Conservation (phyloP, 208 protist species). For the Perkinsela sp. region DNA sequence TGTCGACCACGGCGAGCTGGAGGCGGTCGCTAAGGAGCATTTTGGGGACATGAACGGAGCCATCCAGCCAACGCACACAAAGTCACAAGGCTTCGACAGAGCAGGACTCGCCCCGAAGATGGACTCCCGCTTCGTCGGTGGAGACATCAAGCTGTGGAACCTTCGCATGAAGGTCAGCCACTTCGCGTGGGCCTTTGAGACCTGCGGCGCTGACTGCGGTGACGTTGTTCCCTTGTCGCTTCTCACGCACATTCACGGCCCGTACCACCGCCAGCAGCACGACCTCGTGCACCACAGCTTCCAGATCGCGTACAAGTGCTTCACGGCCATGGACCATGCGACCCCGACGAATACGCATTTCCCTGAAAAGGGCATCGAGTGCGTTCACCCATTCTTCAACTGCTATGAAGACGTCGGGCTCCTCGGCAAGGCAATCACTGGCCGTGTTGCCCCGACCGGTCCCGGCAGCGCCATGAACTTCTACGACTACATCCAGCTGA, state of each 20-base stretch:
- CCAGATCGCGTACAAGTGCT: constrained; percentile 51
- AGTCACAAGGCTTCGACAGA: not conserved
- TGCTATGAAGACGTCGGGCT: constrained; percentile 55
- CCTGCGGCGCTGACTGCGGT: constrained; percentile 35
- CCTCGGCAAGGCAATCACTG: constrained; percentile 53
- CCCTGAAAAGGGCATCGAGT: constrained; percentile 53
- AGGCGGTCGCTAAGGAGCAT: constrained; percentile 2
- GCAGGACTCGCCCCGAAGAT: constrained; percentile 5
- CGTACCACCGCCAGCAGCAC: constrained; percentile 53
- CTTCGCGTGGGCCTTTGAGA: constrained; percentile 59
- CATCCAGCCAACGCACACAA: not conserved
- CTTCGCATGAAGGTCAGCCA: constrained; percentile 53
- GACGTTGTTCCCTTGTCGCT: constrained; percentile 50
- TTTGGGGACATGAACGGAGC: constrained; percentile 5
- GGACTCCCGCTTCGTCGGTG: constrained; percentile 36
- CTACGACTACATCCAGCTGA: constrained; percentile 54
- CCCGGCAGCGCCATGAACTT: constrained; percentile 27
- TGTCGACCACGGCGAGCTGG: not conserved
- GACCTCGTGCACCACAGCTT: constrained; percentile 52
- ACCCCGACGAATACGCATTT: constrained; percentile 57
- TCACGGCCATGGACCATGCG: constrained; percentile 51
- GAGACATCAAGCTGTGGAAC: constrained; percentile 56
- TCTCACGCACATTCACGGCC: constrained; percentile 46
- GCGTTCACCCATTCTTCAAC: constrained; percentile 47
- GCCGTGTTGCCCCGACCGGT: constrained; percentile 18